phyloP scores from a whole-genome alignment of 1,284 basidiomycete genomes.

The Austroboletus niveus region DNA sequence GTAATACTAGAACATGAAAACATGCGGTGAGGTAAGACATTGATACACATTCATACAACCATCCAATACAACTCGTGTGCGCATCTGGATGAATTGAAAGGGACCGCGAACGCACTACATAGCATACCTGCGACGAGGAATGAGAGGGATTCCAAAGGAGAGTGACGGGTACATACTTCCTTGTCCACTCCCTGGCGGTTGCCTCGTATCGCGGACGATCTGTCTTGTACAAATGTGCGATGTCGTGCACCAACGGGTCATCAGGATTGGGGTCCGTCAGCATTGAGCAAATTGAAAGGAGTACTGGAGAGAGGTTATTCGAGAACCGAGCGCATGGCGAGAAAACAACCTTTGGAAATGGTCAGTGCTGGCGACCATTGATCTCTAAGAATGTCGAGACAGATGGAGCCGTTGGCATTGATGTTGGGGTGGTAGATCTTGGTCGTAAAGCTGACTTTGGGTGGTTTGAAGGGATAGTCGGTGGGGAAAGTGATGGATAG shows the following conservation, averaged over 20 bases:
- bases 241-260: constrained; percentile 80
- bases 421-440: constrained; percentile 98
- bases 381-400: constrained; percentile 95
- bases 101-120: constrained; percentile 42
- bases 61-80: constrained; percentile 30
- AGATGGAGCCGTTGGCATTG: constrained; percentile 98
- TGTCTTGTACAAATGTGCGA: constrained; percentile 93
- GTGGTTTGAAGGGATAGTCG: constrained; percentile 99
- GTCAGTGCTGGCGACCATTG: constrained; percentile 99
- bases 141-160: constrained; percentile 9
- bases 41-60: constrained; percentile 35
- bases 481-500: constrained; percentile 90
- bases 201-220: constrained; percentile 92
- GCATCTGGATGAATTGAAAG: constrained; percentile 20
- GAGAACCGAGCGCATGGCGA: neutral
- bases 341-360: constrained; percentile 87
- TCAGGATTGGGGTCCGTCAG: constrained; percentile 96
- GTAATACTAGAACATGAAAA: constrained; percentile 34
- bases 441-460: constrained; percentile 98
- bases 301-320: constrained; percentile 50
- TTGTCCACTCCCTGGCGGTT: constrained; percentile 95
- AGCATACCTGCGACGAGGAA: constrained; percentile 45
- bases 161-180: constrained; percentile 69
- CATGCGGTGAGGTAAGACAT: constrained; percentile 33
- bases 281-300: constrained; percentile 96